phyloP scores from a whole-genome alignment of 208 protist genomes.

The Leishmania aethiopica region DNA sequence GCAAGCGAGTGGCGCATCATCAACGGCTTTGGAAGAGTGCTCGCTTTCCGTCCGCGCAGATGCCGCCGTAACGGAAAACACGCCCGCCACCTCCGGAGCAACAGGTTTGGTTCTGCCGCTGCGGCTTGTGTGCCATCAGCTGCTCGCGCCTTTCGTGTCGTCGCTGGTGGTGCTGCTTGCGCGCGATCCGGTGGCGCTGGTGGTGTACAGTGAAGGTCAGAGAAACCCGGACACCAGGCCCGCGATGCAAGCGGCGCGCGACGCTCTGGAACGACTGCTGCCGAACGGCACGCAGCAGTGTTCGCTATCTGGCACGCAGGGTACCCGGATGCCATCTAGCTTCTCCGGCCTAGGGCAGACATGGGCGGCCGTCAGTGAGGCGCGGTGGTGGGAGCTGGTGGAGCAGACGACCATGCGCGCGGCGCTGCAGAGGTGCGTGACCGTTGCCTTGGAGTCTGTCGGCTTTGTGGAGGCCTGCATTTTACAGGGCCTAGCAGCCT shows the following conservation, averaged over 20 bases:
- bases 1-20: neutral
- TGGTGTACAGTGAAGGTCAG: neutral
- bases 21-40: neutral
- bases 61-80: neutral
- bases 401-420: constrained; percentile 5
- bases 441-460: constrained; percentile 24
- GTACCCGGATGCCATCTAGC: neutral
- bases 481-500: constrained; percentile 5
- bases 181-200: constrained; percentile 25
- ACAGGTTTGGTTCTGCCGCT: neutral
- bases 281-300: neutral
- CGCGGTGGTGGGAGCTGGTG: constrained; percentile 19
- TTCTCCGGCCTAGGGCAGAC: constrained; percentile 11
- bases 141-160: constrained; percentile 18
- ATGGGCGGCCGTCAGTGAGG: neutral
- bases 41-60: neutral
- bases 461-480: constrained; percentile 21
- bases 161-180: constrained; percentile 26
- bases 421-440: constrained; percentile 29
- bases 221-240: neutral
- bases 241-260: neutral
- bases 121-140: neutral
- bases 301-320: neutral
- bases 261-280: neutral
- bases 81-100: neutral